Base-by-base conservation (phyloP, 2,329 filamentous ascomycete genomes). In the Penicillium sp. region DNA sequence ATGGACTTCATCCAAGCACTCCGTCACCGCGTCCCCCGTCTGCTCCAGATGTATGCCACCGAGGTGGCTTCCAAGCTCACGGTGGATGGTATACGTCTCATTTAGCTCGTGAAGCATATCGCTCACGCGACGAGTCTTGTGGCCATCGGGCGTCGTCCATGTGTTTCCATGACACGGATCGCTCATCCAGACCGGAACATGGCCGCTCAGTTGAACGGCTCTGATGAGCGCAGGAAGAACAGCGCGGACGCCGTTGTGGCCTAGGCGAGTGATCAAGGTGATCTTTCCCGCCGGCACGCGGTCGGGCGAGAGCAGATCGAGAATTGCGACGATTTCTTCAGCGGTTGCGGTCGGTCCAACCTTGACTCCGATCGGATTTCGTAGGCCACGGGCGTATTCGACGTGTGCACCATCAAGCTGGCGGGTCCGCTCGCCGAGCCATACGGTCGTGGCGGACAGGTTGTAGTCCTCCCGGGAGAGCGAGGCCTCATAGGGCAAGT, bases 91-190 rank as follows among this genome's bases (percentile, higher is more conserved):
- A 54, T 97, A 84, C 1, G 92, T 92, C 69, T 91, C 87, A 65
- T 89, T 86, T 41, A 97, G 85, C 81, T 97, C 93, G 1, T 85
- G 85, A 76, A 96, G 89, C 73, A 97, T 96, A 74, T 93, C 90
- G 65, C 86, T 86, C 83, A 97, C 97, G 55, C 89, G 88, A 23
- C 94, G 86, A 2, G 94, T 97, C 83, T 97, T 97, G 80, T 96
- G 87, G 31, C 92, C 92, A 0, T 85, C 80, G 0, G 85, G 83
- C 0, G 91, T 92, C 56, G 81, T 82, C 31, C 82, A 80, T 0
- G 85, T 87, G 73, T 88, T 88, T 41, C 93, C 94, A 78, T 97
- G 93, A 93, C 97, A 97, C 19, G 93, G 94, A 79, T 97, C 93
- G 79, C 93, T 97, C 81, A 97, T 93, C 93, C 93, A 97, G 70